Evolutionary conservation across 176 grass and related monocot genomes (phyloP), one percentile per base, ranked within the genome.

Genomic region (Cenchrus fungigraminus): DNA sequence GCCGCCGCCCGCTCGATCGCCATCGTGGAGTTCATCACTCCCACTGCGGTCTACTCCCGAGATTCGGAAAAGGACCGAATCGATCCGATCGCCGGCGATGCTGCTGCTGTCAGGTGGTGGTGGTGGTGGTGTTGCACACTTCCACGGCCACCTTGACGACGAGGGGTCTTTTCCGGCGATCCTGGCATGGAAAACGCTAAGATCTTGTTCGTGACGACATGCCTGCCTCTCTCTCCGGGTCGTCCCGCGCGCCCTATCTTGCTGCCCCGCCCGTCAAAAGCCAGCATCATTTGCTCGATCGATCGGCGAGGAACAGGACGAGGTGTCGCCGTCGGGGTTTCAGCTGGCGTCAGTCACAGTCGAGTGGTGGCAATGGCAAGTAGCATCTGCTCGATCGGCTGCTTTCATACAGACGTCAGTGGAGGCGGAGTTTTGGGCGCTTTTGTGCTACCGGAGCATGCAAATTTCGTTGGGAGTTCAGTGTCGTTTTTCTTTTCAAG

Each of bases 251-350:
- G n/a, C 54, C 1, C 58, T 60, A 60, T 60, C 58, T 19, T 60
- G 57, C 14, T 60, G 57, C 14, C 20, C 5, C 83, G 40, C 10
- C 29, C 74, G 84, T 90, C 84, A 90, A 90, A 90, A 83, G 84
- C 74, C 52, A 32, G 68, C 80, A 87, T 90, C 80, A 75, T 87
- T 83, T 63, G 83, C 32, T 79, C 31, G 73, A 83, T 55, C 58
- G 43, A 44, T 46, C 45, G 58, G 2, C 58, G 68, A 28, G 84
- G 9, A 59, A 68, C 49, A 53, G 78, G 73, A 65, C 66, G 44
- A 67, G 73, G 58, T 31, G 73, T 78, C 73, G 40, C 73, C 43
- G 2, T 82, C 78, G 13, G 55, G 34, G 6, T 19, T 54, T 43
- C 58, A 45, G 19, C n/a, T 28, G 22, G 34, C 79, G 52, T 46